phyloP scores from a whole-genome alignment of 2,329 filamentous ascomycete species.

The Apiospora malaysiana region DNA sequence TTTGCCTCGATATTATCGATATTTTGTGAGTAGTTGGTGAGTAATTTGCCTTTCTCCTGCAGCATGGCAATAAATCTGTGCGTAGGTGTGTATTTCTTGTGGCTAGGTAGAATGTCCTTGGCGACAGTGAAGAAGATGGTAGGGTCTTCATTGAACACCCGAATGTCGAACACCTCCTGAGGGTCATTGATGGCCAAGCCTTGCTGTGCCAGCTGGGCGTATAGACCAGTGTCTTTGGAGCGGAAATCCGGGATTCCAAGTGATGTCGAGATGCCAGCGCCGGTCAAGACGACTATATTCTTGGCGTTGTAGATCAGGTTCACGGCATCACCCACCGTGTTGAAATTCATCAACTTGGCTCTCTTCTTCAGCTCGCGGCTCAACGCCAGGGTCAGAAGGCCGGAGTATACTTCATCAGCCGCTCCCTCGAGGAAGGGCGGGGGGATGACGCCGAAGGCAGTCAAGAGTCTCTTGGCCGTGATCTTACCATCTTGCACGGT shows the following conservation, averaged over 20 bases:
- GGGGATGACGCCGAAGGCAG: slow-evolving; percentile 80
- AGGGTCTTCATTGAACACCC: slow-evolving; percentile 84
- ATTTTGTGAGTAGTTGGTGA: slow-evolving; percentile 98
- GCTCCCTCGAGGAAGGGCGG: slow-evolving; percentile 75
- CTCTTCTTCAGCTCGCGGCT: slow-evolving; percentile 82
- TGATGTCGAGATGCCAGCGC: slow-evolving; percentile 94
- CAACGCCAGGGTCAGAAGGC: slow-evolving; percentile 77
- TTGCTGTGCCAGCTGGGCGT: slow-evolving; percentile 80
- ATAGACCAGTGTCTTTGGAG: slow-evolving; percentile 90
- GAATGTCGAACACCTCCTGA: slow-evolving; percentile 94
- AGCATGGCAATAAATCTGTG: slow-evolving; percentile 92
- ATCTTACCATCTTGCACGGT: slow-evolving; percentile 73
- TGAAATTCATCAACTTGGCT: slow-evolving; percentile 79
- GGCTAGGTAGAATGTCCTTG: slow-evolving; percentile 83
- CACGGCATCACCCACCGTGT: slow-evolving; percentile 87
- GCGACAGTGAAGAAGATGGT: slow-evolving; percentile 90
- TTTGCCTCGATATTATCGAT: slow-evolving; percentile 94
- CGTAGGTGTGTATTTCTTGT: slow-evolving; percentile 84
- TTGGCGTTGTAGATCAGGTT: slow-evolving; percentile 72
- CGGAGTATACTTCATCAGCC: slow-evolving; percentile 77
- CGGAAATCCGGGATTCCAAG: slow-evolving; percentile 97
- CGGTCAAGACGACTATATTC: slow-evolving; percentile 93
- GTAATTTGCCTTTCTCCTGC: slow-evolving; percentile 84
- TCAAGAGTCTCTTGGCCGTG: slow-evolving; percentile 82
- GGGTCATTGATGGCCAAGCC: slow-evolving; percentile 76